A percentile compares a stretch with the other conserved stretches of the same genome.
Evolutionary conservation across 2,329 filamentous ascomycete species (phyloP).

Genomic region (Blumeria hordei): DNA sequence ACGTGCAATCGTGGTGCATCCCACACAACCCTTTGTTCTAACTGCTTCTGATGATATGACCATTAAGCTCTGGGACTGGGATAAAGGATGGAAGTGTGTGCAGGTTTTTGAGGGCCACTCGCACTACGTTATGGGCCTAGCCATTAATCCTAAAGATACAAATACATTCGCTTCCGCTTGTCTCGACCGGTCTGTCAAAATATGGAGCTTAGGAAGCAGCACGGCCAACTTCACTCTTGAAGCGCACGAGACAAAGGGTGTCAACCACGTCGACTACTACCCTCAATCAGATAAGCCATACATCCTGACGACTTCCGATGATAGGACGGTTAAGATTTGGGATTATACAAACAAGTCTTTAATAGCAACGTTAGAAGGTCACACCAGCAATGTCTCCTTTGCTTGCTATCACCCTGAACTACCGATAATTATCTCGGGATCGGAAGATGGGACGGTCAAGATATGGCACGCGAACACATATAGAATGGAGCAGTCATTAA

Average conservation of each 20-base stretch:
- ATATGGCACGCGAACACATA: conserved; percentile 99
- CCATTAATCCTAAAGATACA: conserved; percentile 94
- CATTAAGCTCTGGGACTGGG: conserved; percentile 98
- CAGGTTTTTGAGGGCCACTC: conserved; percentile 91
- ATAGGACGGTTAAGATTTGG: conserved; percentile 94
- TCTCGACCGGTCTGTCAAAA: conserved; percentile 89
- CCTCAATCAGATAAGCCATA: conserved; percentile 57
- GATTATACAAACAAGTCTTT: conserved; percentile 97
- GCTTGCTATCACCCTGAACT: conserved; percentile 94
- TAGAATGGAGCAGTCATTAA: conserved; percentile 80
- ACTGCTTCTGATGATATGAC: conserved; percentile 98
- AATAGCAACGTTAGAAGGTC: conserved; percentile 87
- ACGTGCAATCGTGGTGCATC: conserved; percentile 84
- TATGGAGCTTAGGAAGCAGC: conserved; percentile 87
- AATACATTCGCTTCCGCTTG: conserved; percentile 86
- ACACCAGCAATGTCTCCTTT: conserved; percentile 95
- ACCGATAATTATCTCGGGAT: conserved; percentile 91
- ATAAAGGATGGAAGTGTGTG: conserved; percentile 87
- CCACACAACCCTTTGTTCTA: conserved; percentile 81
- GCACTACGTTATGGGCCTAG: conserved; percentile 90
- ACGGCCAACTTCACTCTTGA: conserved; percentile 92
- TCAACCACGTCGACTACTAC: conserved; percentile 91
- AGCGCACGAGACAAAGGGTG: conserved; percentile 88
- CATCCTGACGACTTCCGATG: conserved; percentile 86
- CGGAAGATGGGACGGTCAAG: conserved; percentile 89